Base-by-base conservation (phyloP, 1,139 yeast species). In the Pichia kudriavzevii region DNA sequence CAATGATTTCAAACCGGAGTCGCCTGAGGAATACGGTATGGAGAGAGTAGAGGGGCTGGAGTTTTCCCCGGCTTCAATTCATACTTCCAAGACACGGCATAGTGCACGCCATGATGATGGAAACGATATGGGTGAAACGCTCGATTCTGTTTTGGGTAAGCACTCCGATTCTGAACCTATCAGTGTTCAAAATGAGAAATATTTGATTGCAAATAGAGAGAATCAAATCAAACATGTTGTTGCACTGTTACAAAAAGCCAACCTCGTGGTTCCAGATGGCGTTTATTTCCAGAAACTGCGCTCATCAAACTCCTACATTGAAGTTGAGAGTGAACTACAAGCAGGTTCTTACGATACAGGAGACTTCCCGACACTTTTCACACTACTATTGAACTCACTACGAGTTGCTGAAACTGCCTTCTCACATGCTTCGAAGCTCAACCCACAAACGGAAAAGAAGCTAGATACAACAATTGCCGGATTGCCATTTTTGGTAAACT, bases 271-370 rank as follows among this genome's bases (percentile, higher is more conserved):
- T 4, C 35, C 50, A 4, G 39, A 39, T 7, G 44, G 40, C 14
- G 44, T 39, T 7, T 50, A 41, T 31, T 35, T 46, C 12, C 41
- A 47, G 2, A 39, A 38, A 27, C 16, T 50, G 4, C 48, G 49
- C 28, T 32, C 44, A 2, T 35, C 44, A 16, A 50, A 50, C 28
- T 30, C 34, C 4, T 33, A 37, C 17, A 42, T 49, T 14, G 53
- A 48, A 32, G 32, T 48, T 6, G 18, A 47, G 36, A 47, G 49
- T 36, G 53, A 51, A 25, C 31, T 50, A 8, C 34, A 45, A 14
- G 30, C 41, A 1, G 46, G 46, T 2, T 32, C 35, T 14, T 51
- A 28, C 35, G 44, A 41, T 5, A 40, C 43, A 22, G 41, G 49
- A 1, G 44, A 50, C 36, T 35, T 26, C 16, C 36, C 40, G 5